Evolutionary conservation across 2,329 filamentous ascomycete genomes (phyloP).

Genomic region (Penicillium sp.): DNA sequence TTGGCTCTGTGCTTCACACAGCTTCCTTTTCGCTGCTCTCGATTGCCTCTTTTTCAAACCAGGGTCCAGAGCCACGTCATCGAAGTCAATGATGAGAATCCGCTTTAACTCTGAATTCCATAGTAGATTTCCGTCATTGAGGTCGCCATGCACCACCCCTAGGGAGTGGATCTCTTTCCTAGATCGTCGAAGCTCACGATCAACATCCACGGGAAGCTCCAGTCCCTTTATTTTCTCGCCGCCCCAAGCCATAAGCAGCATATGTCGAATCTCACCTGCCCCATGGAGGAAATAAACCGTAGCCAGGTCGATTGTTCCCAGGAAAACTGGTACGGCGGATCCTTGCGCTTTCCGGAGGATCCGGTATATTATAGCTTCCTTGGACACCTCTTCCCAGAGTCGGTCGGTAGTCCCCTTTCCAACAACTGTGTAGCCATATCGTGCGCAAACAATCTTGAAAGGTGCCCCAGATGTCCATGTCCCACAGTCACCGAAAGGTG

Average conservation of each 20-base stretch:
- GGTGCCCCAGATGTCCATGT: conserved; percentile 21
- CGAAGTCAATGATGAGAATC: conserved; percentile 7
- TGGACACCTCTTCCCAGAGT: conserved; percentile 12
- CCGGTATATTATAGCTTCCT: conserved; percentile 9
- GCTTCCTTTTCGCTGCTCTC: neutral
- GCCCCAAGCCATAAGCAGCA: neutral
- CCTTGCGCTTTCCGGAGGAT: conserved; percentile 9
- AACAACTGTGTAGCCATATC: conserved; percentile 28
- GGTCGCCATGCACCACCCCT: conserved; percentile 7
- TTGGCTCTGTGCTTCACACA: neutral
- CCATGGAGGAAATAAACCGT: conserved; percentile 30
- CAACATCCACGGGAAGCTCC: neutral
- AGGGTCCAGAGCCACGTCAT: conserved; percentile 1
- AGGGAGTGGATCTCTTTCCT: neutral
- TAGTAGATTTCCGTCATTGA: conserved; percentile 3
- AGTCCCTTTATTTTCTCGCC: neutral
- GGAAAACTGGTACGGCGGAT: conserved; percentile 13
- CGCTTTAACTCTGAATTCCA: conserved; percentile 8
- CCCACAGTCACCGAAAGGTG: conserved; percentile 23
- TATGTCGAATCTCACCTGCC: conserved; percentile 21
- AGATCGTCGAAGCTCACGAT: conserved; percentile 1
- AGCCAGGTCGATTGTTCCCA: conserved; percentile 12
- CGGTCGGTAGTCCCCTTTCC: conserved; percentile 32
- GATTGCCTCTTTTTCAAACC: neutral
- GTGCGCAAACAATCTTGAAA: conserved; percentile 28